Conservation (phyloP, 179 eudicot genomes). For the Beta corolliflora region DNA sequence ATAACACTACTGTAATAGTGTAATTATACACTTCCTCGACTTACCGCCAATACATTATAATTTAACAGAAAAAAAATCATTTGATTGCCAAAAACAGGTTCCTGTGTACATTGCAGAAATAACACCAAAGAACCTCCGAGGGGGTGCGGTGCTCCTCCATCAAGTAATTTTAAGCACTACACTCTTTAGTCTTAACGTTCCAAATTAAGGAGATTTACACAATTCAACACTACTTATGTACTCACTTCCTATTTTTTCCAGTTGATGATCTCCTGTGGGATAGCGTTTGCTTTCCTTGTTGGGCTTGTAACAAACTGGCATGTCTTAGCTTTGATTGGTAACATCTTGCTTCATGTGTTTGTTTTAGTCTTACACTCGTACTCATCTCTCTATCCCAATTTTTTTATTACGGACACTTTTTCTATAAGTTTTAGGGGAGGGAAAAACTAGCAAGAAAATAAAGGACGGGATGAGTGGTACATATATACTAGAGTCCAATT, state of each 20-base stretch:
- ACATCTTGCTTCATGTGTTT: not conserved
- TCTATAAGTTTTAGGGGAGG: too few species aligned
- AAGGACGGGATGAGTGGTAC: too few species aligned
- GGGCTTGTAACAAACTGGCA: slow-evolving; percentile 77
- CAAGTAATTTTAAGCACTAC: slow-evolving; percentile 46
- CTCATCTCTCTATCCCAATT: not conserved
- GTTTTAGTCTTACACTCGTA: too few species aligned
- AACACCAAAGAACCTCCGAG: slow-evolving; percentile 83
- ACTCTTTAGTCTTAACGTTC: too few species aligned
- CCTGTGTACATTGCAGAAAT: slow-evolving; percentile 88
- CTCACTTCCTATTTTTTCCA: slow-evolving; percentile 25
- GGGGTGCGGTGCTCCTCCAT: slow-evolving; percentile 56
- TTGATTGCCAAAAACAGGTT: slow-evolving; percentile 43
- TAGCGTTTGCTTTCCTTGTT: slow-evolving; percentile 54
- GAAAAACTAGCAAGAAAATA: too few species aligned
- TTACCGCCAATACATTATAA: not conserved
- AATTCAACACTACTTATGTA: too few species aligned
- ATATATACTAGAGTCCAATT: too few species aligned
- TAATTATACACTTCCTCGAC: not conserved
- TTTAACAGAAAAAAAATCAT: not conserved
- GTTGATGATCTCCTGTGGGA: slow-evolving; percentile 69
- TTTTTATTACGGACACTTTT: not conserved
- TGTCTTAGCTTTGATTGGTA: slow-evolving; percentile 66
- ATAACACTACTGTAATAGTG: too few species aligned
- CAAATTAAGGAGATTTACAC: too few species aligned